Percentiles rank a stretch among this genome's conserved stretches.
Evolutionary conservation across 164 flowering plant genomes (phyloP).

Genomic region (Houttuynia cordata): DNA sequence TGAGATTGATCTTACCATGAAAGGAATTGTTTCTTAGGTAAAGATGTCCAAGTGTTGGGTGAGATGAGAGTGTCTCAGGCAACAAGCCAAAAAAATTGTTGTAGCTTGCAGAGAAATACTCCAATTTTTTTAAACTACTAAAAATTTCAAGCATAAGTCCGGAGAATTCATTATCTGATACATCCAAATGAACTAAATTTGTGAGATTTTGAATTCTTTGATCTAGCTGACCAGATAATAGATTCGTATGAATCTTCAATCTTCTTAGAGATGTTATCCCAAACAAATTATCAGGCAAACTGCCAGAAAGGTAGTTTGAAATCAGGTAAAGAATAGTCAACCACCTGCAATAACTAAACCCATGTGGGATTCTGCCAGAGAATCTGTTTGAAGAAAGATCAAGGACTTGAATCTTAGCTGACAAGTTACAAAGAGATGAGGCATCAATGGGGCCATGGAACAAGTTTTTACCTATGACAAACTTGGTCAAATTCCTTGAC

Average conservation of each 20-base stretch:
- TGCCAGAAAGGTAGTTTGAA: constrained; percentile 5
- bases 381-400: constrained; percentile 11
- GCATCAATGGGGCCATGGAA: constrained; percentile 4
- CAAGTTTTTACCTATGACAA: constrained; percentile 6
- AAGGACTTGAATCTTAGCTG: constrained; percentile 7
- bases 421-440: constrained; percentile 4
- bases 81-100: constrained; percentile 6
- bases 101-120: constrained; percentile 5
- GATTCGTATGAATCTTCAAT: constrained; percentile 4
- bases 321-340: constrained; percentile 1
- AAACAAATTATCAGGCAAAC: constrained; percentile 4
- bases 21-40: constrained; percentile 11
- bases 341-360: constrained; percentile 1
- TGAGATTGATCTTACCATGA: constrained; percentile 20
- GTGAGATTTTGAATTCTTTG: constrained; percentile 1
- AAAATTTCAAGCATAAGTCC: constrained; percentile 10
- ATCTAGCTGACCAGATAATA: constrained; percentile 4
- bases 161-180: constrained; percentile 9
- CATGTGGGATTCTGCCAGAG: background rate
- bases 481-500: constrained; percentile 4
- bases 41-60: background rate
- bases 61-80: constrained; percentile 5
- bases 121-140: constrained; percentile 2
- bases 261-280: constrained; percentile 2
- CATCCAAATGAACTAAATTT: constrained; percentile 4